Evolutionary conservation across 1,284 basidiomycete species (phyloP), one percentile per base, ranked within the genome.

Genomic region (Apiotrichum gracile): DNA sequence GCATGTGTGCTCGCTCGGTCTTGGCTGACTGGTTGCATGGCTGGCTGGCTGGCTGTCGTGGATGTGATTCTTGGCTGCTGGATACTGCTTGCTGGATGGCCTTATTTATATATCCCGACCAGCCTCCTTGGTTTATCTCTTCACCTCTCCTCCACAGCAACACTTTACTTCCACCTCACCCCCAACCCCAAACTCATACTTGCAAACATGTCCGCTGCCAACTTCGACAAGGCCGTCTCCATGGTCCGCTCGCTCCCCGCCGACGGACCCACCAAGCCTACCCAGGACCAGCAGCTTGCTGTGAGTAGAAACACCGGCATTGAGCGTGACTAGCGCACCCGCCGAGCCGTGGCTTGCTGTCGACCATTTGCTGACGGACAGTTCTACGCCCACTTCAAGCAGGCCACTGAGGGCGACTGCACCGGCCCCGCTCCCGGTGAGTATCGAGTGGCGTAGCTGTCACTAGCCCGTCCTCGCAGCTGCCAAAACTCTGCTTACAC

Each of bases 381-480:
- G 91, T 94, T 94, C 80, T 96, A 97, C 81, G 82, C 81, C 66
- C 83, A 86, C 73, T 96, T 81, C 81, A 97, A 96, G 81, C 91
- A 93, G 80, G 91, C 82, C 41, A 91, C 81, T 35, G 70, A 85
- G 49, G 91, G 92, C 42, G 74, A 77, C 66, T 49, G 51, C 67
- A 69, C 64, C 55, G 64, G 62, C 41, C 55, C 67, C 43, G 58
- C 67, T 33, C 75, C 75, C 40, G 72, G 69, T 67, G 47, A 48
- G 68, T 63, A 33, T 8, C 12, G 21, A 17, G 17, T 12, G 10
- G 9, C 40, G 26, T 39, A 6, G 7, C 37, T 40, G 39, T 40
- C 34, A 10, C 40, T 17, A 33, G 27, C 22, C 12, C 7, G 3
- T 17, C 3, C 3, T 9, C 22, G 25, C 37, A n/a, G 6, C 16